phyloP scores from a whole-genome alignment of 768 basidiomycete species.

The Leccinum boreale region DNA sequence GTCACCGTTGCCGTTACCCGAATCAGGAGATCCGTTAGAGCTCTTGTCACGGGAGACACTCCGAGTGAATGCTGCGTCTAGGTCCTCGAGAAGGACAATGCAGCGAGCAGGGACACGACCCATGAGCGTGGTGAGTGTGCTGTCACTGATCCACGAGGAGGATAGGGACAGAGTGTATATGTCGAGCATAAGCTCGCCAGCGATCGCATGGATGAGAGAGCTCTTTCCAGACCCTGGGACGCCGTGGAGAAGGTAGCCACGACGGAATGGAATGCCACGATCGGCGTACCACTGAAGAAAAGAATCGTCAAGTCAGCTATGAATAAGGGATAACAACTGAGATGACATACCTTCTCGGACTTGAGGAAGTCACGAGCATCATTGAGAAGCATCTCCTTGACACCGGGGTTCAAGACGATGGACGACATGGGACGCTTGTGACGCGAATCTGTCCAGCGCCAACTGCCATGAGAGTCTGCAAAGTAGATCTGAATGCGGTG shows the following conservation, averaged over 20 bases:
- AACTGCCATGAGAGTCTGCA: constrained; percentile 82
- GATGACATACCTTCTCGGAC: constrained; percentile 63
- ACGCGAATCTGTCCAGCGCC: constrained; percentile 85
- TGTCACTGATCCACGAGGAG: constrained; percentile 85
- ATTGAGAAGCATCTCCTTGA: constrained; percentile 83
- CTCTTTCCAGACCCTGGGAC: constrained; percentile 87
- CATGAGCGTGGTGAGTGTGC: constrained; percentile 82
- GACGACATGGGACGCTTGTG: constrained; percentile 87
- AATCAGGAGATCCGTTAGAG: constrained; percentile 43
- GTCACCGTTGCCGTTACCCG: constrained; percentile 31
- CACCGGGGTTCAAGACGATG: constrained; percentile 84
- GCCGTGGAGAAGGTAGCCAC: constrained; percentile 82
- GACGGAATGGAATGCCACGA: constrained; percentile 87
- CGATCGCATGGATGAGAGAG: constrained; percentile 82
- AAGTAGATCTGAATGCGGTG: constrained; percentile 89
- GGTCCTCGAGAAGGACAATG: constrained; percentile 86
- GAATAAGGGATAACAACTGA: not conserved
- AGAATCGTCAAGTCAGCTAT: not conserved
- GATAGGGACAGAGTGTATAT: constrained; percentile 89
- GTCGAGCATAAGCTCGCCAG: constrained; percentile 85
- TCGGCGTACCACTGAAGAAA: constrained; percentile 79
- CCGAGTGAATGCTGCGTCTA: constrained; percentile 85
- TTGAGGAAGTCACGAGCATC: constrained; percentile 83
- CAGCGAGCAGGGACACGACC: constrained; percentile 81
- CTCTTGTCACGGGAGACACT: constrained; percentile 64